Evolutionary conservation across 495 filamentous ascomycete genomes (phyloP), one percentile per base, ranked within the genome.

Genomic region (Chlorociboria aeruginascens): DNA sequence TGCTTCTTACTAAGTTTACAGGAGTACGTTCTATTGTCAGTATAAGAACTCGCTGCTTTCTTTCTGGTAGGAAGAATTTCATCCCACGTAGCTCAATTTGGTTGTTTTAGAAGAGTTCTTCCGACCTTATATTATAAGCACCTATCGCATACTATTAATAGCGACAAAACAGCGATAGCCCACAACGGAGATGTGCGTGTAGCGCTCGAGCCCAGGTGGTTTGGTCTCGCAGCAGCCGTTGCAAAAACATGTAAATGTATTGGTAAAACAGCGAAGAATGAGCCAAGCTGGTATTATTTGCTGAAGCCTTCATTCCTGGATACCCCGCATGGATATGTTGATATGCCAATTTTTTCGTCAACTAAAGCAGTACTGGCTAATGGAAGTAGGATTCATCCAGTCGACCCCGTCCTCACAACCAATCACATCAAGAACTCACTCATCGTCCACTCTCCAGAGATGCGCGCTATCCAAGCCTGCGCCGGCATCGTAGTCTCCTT

Each of bases 311-410:
- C 67, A 63, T 79, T 25, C 67, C 72, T 0, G 76, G 77, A 10
- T 81, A 78, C 57, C 76, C 76, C 8, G 57, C 49, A 0, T 78
- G 73, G 74, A 73, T 80, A 16, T 82, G 76, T 75, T 78, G 61
- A 49, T 25, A 25, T 25, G 2, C 20, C 20, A 25, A 25, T 25
- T 25, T 4, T 4, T 2, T 25, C 20, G 1, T 25, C 20, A 25
- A 25, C 4, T 25, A 4, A 25, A 1, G 20, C 4, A 25, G 20
- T 25, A 2, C 20, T 25, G 20, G 4, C 20, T 25, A 4, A 25
- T 25, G 2, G 4, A 25, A 25, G 4, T 25, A 25, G 20, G 71
- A 50, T 58, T 13, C 66, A 70, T 12, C 58, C 59, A 10, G 49
- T 73, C 3, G 76, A 78, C 47, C 53, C 64, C 6, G 57, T 63